These are phyloP conservation scores for Arbutus unedo DNA, from an alignment of 148 eudicot genomes.

Conservation along the genomic window DNA sequence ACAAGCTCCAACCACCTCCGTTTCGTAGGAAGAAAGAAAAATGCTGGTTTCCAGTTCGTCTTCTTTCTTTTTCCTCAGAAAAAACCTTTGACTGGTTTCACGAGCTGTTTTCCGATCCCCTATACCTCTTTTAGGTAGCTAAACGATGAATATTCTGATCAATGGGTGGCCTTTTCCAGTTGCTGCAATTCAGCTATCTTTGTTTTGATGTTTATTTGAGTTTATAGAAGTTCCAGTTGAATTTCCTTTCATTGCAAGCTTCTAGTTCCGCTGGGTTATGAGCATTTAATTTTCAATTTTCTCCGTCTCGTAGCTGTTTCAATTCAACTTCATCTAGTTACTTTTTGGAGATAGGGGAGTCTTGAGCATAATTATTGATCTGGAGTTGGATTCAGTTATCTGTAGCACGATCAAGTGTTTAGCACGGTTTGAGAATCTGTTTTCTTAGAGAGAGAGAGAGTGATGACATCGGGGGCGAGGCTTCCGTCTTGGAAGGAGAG, in stretches of 20 bases:
- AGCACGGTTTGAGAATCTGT: not conserved
- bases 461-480: conserved; percentile 40
- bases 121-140: not conserved
- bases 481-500: conserved; percentile 63
- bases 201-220: not conserved
- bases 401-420: not conserved
- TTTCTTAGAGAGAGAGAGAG: not conserved
- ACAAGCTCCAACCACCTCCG: not conserved
- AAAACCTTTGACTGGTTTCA: not conserved
- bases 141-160: not conserved
- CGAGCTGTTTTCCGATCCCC: not conserved
- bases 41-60: not conserved
- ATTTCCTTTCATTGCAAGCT: not conserved
- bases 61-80: not conserved
- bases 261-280: not conserved
- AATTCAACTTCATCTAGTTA: not conserved
- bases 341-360: not conserved
- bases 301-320: not conserved
- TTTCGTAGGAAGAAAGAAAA: not conserved
- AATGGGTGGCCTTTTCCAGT: not conserved
- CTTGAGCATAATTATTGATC: not conserved
- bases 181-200: not conserved
- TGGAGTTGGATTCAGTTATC: not conserved
- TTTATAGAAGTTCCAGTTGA: not conserved
- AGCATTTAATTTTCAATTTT: not conserved